Base-by-base conservation (phyloP, 1,139 yeast species). In the Hyphopichia buzzinii region DNA sequence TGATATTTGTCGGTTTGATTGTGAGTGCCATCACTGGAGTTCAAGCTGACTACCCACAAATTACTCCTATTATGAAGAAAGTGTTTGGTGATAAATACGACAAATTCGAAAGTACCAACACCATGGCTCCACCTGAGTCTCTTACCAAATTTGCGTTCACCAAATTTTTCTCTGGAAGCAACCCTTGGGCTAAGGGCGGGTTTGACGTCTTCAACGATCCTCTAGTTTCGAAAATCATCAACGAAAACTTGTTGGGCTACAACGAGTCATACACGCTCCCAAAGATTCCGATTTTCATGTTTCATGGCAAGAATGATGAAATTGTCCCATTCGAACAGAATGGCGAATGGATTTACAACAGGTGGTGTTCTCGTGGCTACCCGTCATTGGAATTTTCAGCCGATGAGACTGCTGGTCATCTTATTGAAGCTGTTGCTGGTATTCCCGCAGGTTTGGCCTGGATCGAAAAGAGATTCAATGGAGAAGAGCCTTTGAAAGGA, bases 221-320 rank as follows among this genome's bases (percentile, higher is more conserved):
- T 10, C 14, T 8, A 13, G 16, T 27, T 17, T 23, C 17, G 4
- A 12, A 26, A 4, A 14, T 48, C 44, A 4, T 32, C 4, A 13
- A 17, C 17, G 26, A 32, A n/a, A 32, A 17, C 11, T 26, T 31
- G 10, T 26, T 32, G 14, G 31, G 19, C 26, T 8, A 8, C 8
- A 21, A 21, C 11, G 8, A 8, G 8, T 7, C 7, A 8, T 21
- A 4, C 7, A 7, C 7, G 8, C 8, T 26, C 12, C 62, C 62
- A 1, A 34, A 51, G 25, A 40, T 52, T 6, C 62, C 60, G 3
- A 24, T 56, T 7, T 53, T 54, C 31, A 40, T 54, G 13, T 55
- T 44, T 40, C 56, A 54, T 33, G 52, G 54, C 2, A 31, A 38
- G 29, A 31, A 39, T 4, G 60, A 56, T 32, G 51, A 44, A 17